Base-by-base conservation (phyloP, 1,139 yeast species). In the Kodamaea ohmeri region DNA sequence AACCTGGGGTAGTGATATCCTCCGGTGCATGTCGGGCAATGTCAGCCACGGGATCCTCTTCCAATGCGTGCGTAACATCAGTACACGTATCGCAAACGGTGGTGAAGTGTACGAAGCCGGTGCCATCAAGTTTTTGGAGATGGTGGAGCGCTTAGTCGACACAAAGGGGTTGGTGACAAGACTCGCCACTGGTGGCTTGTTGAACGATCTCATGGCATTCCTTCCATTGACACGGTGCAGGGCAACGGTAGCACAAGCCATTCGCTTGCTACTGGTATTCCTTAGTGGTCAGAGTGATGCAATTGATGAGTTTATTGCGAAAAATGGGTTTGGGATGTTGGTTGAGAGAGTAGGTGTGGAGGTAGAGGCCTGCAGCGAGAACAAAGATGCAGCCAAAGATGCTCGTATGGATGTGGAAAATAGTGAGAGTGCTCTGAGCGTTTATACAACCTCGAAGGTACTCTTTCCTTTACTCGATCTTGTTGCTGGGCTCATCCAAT, bases 1-100 rank as follows among this genome's bases (percentile, higher is more conserved):
- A 36, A 73, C 75, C 3, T 83, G 90, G 76, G 82, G 92, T 16
- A 72, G 83, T 34, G 97, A 90, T 47, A 71, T 90, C 25, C 71
- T 89, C 40, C 71, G 88, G 43, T 80, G 88, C n/a, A 62, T 89
- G 49, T 88, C 94, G n/a, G 97, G 94, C 4, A 88, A 88, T 53
- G 89, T 90, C 25, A 80, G 81, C 41, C 96, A 90, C 58, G 97
- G 97, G 0, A 63, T 80, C 6, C 55, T 90, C 31, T 86, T 83
- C 63, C 90, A 86, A 51, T 73, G 83, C 33, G 60, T 90, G 28
- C 73, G 94, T 45, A 69, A 69, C 36, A 75, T 87, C 18, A 67
- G 78, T 40, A 74, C 76, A 43, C 69, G 73, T 35, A 58, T 78
- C 4, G 34, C 8, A n/a, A 57, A 61, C 32, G 51, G 56, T 3